Conservation (phyloP, 2,329 filamentous ascomycete species). For the Calonectria ilicicola region DNA sequence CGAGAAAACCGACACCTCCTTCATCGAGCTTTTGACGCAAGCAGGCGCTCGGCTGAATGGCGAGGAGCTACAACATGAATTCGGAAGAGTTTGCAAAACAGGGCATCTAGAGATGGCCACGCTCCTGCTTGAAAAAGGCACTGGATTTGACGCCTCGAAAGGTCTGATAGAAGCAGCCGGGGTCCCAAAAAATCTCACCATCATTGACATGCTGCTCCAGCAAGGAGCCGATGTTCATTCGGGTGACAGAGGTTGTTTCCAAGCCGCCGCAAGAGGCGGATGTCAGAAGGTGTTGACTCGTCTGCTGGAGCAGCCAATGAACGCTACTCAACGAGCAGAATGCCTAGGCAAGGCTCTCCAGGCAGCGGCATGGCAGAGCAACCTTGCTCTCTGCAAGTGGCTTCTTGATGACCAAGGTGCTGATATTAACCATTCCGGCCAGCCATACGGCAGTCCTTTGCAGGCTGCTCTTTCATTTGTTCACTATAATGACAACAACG, state of each 20-base stretch:
- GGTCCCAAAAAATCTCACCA: background rate
- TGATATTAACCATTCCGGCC: background rate
- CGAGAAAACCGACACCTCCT: background rate
- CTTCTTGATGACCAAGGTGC: conserved; percentile 1
- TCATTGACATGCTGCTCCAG: background rate
- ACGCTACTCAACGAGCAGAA: background rate
- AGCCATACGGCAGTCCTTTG: background rate
- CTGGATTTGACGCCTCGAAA: background rate
- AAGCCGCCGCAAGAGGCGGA: background rate
- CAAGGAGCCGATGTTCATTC: background rate
- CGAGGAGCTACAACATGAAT: background rate
- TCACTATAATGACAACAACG: background rate
- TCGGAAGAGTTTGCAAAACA: background rate
- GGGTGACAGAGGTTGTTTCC: background rate
- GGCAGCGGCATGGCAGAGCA: background rate
- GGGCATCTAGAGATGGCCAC: background rate
- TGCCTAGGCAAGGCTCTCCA: background rate
- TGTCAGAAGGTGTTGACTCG: background rate
- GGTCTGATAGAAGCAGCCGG: background rate
- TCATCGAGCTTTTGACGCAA: background rate
- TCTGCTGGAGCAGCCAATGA: background rate
- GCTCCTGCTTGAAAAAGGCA: background rate
- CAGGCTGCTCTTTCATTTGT: background rate
- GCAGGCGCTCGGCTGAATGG: background rate
- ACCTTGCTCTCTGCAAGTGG: conserved; percentile 1